phyloP scores from a whole-genome alignment of 495 filamentous ascomycete species.

The Parmelia sp. region DNA sequence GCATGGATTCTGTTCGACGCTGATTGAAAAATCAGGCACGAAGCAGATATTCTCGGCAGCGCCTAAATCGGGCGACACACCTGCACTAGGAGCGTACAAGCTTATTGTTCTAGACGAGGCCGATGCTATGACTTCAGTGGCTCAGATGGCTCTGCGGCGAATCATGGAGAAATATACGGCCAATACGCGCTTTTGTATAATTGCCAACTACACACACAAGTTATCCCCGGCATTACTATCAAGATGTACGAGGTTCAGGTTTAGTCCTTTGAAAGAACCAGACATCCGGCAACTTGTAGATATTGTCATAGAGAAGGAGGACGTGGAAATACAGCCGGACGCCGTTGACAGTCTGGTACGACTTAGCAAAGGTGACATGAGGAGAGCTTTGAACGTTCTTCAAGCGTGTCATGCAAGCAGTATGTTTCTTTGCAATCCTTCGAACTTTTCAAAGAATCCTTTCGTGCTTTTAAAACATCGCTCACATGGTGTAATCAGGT shows the following conservation, averaged over 20 bases:
- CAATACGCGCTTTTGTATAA: conserved; percentile 96
- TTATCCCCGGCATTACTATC: conserved; percentile 91
- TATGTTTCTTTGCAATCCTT: conserved; percentile 36
- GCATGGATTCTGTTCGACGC: conserved; percentile 29
- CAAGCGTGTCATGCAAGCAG: conserved; percentile 95
- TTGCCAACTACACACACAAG: conserved; percentile 99
- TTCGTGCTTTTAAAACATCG: neutral
- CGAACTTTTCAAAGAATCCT: neutral
- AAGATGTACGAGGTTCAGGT: conserved; percentile 89
- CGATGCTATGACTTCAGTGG: conserved; percentile 94
- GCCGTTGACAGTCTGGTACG: conserved; percentile 74
- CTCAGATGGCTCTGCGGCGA: conserved; percentile 91
- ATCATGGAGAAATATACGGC: conserved; percentile 99
- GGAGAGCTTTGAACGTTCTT: conserved; percentile 86
- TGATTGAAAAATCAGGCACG: conserved; percentile 54
- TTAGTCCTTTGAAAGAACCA: conserved; percentile 81
- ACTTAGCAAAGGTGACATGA: conserved; percentile 93
- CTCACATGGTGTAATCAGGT: conserved; percentile 34
- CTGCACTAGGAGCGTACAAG: conserved; percentile 72
- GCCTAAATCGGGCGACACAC: conserved; percentile 40
- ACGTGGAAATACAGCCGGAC: conserved; percentile 71
- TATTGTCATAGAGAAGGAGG: conserved; percentile 81
- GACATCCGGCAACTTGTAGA: conserved; percentile 83
- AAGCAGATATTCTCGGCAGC: conserved; percentile 61
- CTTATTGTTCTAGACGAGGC: conserved; percentile 97